A percentile compares a stretch with the other conserved stretches of the same genome.
Conservation (phyloP, 805 yeast species). For the Lachancea fermentati region DNA sequence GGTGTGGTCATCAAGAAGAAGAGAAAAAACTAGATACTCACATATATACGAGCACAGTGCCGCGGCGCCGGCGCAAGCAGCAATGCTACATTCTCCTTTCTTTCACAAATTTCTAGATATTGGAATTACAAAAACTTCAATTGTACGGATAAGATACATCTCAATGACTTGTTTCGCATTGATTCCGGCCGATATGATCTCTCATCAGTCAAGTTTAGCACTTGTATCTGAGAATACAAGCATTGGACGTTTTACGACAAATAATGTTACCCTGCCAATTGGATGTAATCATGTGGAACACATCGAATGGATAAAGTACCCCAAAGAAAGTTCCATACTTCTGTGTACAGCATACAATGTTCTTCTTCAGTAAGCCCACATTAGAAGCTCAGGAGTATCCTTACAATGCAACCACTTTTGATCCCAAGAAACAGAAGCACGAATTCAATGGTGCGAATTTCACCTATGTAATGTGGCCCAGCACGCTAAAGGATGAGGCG, state of each 20-base stretch:
- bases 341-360: slow-evolving; percentile 3
- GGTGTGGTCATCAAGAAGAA: slow-evolving; percentile 20
- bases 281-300: background rate
- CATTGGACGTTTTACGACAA: no score
- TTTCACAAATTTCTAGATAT: no score
- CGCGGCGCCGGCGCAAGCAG: background rate
- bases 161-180: no score
- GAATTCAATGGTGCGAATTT: slow-evolving; percentile 27
- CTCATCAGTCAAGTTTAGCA: no score
- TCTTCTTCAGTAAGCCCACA: slow-evolving; percentile 1
- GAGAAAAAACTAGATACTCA: slow-evolving; percentile 3
- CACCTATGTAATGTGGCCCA: slow-evolving; percentile 28
- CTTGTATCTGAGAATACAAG: no score
- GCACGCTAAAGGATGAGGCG: slow-evolving; percentile 1
- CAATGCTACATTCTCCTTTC: background rate
- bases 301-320: background rate
- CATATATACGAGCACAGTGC: background rate
- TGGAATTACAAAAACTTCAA: no score
- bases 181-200: no score
- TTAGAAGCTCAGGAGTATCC: slow-evolving; percentile 17
- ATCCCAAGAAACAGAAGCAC: slow-evolving; percentile 21
- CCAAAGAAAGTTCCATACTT: background rate
- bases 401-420: slow-evolving; percentile 17
- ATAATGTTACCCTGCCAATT: background rate
- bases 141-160: no score